Conservation (phyloP, 1,284 basidiomycete species). For the Puccinia triticina region DNA sequence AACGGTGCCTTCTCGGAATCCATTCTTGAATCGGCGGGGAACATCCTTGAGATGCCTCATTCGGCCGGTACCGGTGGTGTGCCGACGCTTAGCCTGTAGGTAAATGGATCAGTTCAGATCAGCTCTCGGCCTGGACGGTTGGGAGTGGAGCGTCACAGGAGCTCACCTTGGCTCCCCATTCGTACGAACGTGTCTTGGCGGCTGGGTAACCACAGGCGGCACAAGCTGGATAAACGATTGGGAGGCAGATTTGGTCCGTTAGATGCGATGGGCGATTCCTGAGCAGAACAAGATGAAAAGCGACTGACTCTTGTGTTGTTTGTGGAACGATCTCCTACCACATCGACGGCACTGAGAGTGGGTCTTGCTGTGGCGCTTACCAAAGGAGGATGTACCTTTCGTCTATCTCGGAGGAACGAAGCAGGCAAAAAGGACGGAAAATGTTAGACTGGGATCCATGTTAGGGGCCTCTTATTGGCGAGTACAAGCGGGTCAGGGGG, state of each 20-base stretch:
- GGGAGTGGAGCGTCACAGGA: neutral
- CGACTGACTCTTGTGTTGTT: constrained; percentile 40
- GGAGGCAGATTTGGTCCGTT: neutral
- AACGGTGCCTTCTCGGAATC: constrained; percentile 65
- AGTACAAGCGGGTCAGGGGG: neutral
- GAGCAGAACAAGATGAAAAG: neutral
- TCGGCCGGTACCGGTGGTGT: constrained; percentile 81
- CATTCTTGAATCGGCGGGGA: constrained; percentile 94
- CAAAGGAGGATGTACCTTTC: constrained; percentile 51
- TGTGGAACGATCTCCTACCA: constrained; percentile 44
- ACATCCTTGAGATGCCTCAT: constrained; percentile 91
- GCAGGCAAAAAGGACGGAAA: neutral
- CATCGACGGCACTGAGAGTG: constrained; percentile 47
- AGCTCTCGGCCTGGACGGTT: neutral
- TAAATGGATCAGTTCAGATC: neutral
- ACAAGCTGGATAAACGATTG: constrained; percentile 69
- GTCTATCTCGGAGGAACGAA: constrained; percentile 25
- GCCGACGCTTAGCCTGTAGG: constrained; percentile 39
- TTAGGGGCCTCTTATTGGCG: neutral
- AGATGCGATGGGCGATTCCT: neutral
- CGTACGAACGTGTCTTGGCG: constrained; percentile 91
- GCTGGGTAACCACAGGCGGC: constrained; percentile 94
- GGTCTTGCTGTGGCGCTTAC: constrained; percentile 52
- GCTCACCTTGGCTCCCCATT: constrained; percentile 92
- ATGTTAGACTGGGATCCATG: neutral